Conservation (phyloP, 164 flowering plant genomes). For the Nelumbo lutea region DNA sequence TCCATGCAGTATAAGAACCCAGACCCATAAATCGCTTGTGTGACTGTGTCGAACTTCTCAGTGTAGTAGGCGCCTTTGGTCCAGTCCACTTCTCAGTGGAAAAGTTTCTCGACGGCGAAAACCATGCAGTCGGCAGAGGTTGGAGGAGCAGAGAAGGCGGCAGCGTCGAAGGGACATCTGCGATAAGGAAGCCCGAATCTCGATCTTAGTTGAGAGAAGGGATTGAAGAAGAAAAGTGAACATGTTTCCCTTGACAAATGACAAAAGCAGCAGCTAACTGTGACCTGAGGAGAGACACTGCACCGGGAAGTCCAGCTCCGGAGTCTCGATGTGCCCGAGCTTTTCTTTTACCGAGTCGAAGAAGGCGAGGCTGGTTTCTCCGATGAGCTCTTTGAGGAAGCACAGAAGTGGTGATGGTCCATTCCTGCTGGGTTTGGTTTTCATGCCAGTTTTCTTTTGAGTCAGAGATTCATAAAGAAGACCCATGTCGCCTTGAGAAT, state of each 20-base stretch:
- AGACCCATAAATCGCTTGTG: neutral
- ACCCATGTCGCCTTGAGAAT: too few species aligned
- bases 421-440: too few species aligned
- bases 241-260: neutral
- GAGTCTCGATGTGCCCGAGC: neutral
- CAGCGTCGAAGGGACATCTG: neutral
- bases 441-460: too few species aligned
- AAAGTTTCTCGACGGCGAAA: neutral
- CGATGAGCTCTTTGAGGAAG: too few species aligned
- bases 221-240: constrained; percentile 12
- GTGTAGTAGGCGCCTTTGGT: neutral
- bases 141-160: constrained; percentile 10
- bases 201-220: neutral
- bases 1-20: constrained; percentile 6
- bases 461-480: too few species aligned
- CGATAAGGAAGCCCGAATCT: constrained; percentile 8
- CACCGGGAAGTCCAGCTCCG: neutral
- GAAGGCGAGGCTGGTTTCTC: neutral
- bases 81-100: neutral
- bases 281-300: constrained; percentile 7
- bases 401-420: too few species aligned
- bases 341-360: constrained; percentile 1
- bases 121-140: constrained; percentile 5
- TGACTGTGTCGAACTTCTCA: neutral
- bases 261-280: constrained; percentile 8